Evolutionary conservation across 2,329 filamentous ascomycete genomes (phyloP).

Genomic region (Colletotrichum paranaense): DNA sequence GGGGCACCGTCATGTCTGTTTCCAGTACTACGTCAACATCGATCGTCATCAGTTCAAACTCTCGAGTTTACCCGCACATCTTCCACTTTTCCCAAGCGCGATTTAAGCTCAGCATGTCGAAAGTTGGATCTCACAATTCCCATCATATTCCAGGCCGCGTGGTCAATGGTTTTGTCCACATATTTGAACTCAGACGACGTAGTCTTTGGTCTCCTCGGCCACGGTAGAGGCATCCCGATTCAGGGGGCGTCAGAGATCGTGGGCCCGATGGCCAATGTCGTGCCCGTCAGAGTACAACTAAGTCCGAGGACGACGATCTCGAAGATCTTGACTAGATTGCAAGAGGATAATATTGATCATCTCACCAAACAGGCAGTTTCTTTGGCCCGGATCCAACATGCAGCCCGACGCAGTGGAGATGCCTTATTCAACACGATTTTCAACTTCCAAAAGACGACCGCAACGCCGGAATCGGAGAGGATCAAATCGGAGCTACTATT

Average conservation of each 20-base stretch:
- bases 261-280: conserved; percentile 70
- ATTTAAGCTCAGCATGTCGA: neutral
- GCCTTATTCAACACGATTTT: conserved; percentile 22
- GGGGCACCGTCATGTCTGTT: neutral
- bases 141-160: conserved; percentile 79
- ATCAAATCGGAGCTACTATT: neutral
- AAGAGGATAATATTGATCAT: conserved; percentile 16
- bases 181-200: conserved; percentile 81
- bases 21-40: neutral
- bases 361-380: neutral
- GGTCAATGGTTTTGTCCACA: conserved; percentile 78
- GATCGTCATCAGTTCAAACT: neutral
- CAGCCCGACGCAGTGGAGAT: neutral
- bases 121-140: conserved; percentile 75
- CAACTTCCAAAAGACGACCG: conserved; percentile 19
- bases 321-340: neutral
- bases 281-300: conserved; percentile 62
- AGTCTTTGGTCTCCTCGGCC: conserved; percentile 77
- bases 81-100: neutral
- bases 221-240: conserved; percentile 63
- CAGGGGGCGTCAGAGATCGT: conserved; percentile 63
- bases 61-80: conserved; percentile 1
- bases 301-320: neutral
- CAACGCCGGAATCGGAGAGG: neutral
- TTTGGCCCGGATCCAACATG: conserved; percentile 11